These are phyloP conservation scores for Aspergillus hortae DNA, from an alignment of 2,329 filamentous ascomycete species.

Conservation along the genomic window DNA sequence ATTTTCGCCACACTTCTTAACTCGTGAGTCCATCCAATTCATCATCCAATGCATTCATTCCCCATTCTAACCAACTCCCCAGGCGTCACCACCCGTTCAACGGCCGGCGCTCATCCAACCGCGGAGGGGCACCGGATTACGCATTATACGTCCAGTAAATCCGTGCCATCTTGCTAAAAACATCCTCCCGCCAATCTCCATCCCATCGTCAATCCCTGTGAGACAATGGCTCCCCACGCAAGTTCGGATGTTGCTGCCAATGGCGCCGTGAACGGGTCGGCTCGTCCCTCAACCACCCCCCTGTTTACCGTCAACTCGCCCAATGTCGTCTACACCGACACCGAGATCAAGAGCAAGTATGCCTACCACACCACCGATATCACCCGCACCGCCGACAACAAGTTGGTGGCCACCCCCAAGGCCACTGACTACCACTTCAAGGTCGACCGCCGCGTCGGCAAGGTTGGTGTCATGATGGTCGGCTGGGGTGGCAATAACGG, in stretches of 20 bases:
- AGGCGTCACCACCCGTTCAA: constrained; percentile 95
- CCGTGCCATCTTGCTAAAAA: constrained; percentile 14
- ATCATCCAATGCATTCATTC: neutral
- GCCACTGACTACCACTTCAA: constrained; percentile 96
- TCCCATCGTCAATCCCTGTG: constrained; percentile 23
- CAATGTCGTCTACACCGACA: constrained; percentile 86
- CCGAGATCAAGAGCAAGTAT: constrained; percentile 88
- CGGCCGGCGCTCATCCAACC: constrained; percentile 87
- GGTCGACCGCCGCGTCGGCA: constrained; percentile 88
- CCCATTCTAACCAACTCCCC: constrained; percentile 12
- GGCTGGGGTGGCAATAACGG: constrained; percentile 99
- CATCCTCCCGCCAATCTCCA: constrained; percentile 51
- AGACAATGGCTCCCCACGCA: constrained; percentile 89
- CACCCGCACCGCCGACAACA: constrained; percentile 66
- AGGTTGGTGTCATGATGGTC: constrained; percentile 94
- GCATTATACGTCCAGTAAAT: constrained; percentile 46
- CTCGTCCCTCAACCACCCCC: constrained; percentile 42
- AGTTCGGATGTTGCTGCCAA: constrained; percentile 53
- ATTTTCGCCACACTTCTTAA: constrained; percentile 99
- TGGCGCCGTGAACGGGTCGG: constrained; percentile 53
- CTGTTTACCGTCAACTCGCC: constrained; percentile 87
- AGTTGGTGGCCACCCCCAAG: constrained; percentile 78
- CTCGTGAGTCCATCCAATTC: constrained; percentile 63
- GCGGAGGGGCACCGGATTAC: constrained; percentile 71
- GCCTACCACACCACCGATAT: constrained; percentile 93